A percentile compares a stretch with the other conserved stretches of the same genome.
These are phyloP conservation scores for Paspalum vaginatum DNA, from an alignment of 176 grass and related monocot species.

Conservation along the genomic window DNA sequence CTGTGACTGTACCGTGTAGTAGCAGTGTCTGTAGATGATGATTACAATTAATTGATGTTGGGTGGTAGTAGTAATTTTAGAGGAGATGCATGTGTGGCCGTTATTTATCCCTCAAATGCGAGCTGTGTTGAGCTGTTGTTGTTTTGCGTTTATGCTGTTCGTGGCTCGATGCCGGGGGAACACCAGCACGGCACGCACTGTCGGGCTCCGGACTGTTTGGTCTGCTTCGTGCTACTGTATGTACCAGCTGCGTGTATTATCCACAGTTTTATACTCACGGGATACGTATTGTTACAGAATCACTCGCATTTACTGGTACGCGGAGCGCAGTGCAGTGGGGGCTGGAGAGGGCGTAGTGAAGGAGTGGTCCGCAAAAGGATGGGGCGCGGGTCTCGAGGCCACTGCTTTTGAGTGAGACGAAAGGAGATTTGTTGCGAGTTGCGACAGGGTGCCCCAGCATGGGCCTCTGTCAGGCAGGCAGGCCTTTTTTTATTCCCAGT, in stretches of 20 bases:
- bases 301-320: too few relatives aligned
- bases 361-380: background rate
- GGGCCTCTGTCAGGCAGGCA: background rate
- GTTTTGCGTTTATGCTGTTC: background rate
- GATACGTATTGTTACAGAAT: background rate
- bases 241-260: background rate
- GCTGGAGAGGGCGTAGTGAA: background rate
- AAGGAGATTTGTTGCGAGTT: conserved; percentile 24
- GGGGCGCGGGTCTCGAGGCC: background rate
- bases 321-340: too few relatives aligned
- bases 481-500: background rate
- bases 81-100: background rate
- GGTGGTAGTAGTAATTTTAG: background rate
- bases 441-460: background rate
- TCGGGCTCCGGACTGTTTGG: background rate
- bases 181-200: background rate
- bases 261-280: background rate
- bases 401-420: background rate
- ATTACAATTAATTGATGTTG: background rate
- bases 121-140: background rate
- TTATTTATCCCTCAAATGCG: background rate
- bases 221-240: background rate
- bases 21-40: conserved; percentile 5
- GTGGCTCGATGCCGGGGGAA: conserved; percentile 19
- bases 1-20: background rate